A percentile compares a stretch with the other conserved stretches of the same genome.
phyloP scores from a whole-genome alignment of 352 stramenopile genomes.

The Poterioochromonas sp. region DNA sequence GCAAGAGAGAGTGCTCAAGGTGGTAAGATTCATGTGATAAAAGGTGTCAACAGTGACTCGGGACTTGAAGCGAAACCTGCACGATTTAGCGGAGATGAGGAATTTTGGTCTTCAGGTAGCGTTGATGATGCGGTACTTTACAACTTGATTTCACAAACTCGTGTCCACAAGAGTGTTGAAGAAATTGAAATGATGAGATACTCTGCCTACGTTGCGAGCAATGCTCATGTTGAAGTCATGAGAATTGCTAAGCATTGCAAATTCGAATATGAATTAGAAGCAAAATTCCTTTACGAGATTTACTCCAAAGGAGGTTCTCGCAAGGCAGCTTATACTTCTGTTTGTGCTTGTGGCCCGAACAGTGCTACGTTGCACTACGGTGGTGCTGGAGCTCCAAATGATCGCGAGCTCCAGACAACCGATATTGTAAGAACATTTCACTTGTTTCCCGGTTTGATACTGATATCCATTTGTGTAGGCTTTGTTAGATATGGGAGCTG shows the following conservation, averaged over 20 bases:
- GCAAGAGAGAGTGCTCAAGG: background rate
- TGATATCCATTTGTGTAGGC: background rate
- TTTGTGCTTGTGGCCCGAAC: conserved; percentile 92
- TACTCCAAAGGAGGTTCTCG: conserved; percentile 85
- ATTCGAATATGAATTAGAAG: conserved; percentile 90
- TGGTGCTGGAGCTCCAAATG: conserved; percentile 82
- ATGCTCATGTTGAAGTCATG: conserved; percentile 84
- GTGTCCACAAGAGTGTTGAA: conserved; percentile 78
- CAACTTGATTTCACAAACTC: too few relatives aligned
- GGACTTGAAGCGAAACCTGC: background rate
- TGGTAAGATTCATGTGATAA: conserved; percentile 56
- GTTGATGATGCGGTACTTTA: too few relatives aligned
- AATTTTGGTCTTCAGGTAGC: too few relatives aligned
- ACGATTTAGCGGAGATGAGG: conserved; percentile 23
- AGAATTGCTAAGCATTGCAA: conserved; percentile 63
- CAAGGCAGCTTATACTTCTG: conserved; percentile 85
- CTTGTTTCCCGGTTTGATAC: conserved; percentile 35
- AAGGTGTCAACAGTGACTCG: conserved; percentile 54
- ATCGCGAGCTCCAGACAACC: conserved; percentile 68
- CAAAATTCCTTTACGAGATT: conserved; percentile 83
- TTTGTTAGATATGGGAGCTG: conserved; percentile 94
- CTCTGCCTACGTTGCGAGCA: conserved; percentile 65
- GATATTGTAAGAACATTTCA: conserved; percentile 61
- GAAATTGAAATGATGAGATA: conserved; percentile 78
- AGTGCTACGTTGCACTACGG: conserved; percentile 87